These are phyloP conservation scores for Xylaria castorea DNA, from an alignment of 495 filamentous ascomycete species.

Conservation along the genomic window DNA sequence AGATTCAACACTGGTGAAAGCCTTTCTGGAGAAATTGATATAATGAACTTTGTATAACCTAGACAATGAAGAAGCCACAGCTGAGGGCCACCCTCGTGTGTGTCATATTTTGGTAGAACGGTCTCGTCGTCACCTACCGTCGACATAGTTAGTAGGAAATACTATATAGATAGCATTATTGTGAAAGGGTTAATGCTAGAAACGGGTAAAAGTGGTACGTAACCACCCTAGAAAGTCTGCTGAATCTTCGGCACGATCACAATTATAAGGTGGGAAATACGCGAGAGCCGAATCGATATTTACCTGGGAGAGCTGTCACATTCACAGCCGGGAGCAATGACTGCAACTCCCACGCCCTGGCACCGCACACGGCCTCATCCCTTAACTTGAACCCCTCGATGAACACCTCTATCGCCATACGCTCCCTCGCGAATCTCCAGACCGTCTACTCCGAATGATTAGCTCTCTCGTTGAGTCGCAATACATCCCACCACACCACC, in stretches of 20 bases:
- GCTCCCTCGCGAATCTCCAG: not conserved
- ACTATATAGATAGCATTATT: not conserved
- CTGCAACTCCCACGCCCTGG: not conserved
- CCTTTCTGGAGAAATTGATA: not conserved
- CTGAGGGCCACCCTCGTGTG: not conserved
- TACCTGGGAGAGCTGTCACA: not conserved
- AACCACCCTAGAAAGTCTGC: not conserved
- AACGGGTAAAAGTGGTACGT: too few species aligned
- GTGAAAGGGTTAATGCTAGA: too few species aligned
- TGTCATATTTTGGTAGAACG: not conserved
- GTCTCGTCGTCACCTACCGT: not conserved
- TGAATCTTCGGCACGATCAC: not conserved
- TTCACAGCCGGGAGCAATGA: not conserved
- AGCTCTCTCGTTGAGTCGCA: not conserved
- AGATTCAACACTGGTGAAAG: not conserved
- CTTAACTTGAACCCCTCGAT: not conserved
- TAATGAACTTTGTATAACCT: not conserved
- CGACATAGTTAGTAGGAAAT: not conserved
- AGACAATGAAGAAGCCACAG: not conserved
- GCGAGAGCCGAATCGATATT: not conserved
- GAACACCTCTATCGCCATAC: not conserved
- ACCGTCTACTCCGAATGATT: not conserved
- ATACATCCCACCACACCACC: not conserved
- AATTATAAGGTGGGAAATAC: not conserved
- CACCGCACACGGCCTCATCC: not conserved